These are phyloP conservation scores for Phalaenopsis equestris DNA, from an alignment of 106 monocot species.

Conservation along the genomic window DNA sequence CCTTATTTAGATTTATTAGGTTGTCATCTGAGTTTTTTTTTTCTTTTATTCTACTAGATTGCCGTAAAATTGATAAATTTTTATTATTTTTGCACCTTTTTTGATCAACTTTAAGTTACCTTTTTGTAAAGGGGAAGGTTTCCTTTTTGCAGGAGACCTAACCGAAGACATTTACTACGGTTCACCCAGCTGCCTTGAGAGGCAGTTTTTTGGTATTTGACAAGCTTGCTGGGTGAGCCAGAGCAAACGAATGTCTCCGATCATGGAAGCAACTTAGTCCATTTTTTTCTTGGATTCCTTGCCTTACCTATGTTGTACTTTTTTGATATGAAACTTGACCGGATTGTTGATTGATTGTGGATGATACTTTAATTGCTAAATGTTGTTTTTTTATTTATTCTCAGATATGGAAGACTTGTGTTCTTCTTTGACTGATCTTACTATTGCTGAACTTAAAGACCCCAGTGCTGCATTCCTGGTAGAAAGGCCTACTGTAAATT, in stretches of 20 bases:
- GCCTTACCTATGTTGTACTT: not conserved
- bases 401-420: slow-evolving; percentile 38
- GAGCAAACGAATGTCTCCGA: not conserved
- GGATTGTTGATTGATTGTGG: not conserved
- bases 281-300: not conserved
- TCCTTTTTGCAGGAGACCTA: not conserved
- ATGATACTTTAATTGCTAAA: not conserved
- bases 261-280: not conserved
- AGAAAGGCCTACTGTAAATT: slow-evolving; percentile 29
- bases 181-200: not conserved
- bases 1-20: too few species aligned
- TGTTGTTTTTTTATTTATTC: slow-evolving; percentile 8
- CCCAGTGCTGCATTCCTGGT: slow-evolving; percentile 56
- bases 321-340: not conserved
- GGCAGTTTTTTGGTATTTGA: not conserved
- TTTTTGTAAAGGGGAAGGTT: not conserved
- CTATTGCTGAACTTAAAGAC: slow-evolving; percentile 53
- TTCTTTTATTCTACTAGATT: too few species aligned
- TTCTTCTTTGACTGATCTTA: slow-evolving; percentile 32
- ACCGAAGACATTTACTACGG: not conserved
- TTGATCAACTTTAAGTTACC: not conserved
- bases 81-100: too few species aligned
- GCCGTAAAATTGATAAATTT: too few species aligned
- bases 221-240: not conserved
- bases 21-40: too few species aligned